Conservation (phyloP, 2,329 filamentous ascomycete species). For the Epichloe amarillans region DNA sequence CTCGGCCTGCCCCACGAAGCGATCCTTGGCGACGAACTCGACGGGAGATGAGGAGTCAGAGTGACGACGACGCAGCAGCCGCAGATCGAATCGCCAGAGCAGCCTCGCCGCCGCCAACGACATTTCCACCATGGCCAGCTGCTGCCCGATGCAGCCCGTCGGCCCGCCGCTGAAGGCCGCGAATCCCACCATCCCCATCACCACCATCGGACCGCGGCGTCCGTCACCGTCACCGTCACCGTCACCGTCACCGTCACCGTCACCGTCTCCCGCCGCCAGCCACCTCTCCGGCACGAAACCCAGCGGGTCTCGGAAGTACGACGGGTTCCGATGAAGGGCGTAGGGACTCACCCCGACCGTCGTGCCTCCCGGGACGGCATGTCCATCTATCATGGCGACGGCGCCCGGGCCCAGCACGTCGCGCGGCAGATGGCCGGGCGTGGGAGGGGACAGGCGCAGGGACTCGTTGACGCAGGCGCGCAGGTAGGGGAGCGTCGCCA, state of each 20-base stretch:
- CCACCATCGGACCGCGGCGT: neutral
- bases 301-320: slow-evolving; percentile 1
- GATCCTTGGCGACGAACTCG: neutral
- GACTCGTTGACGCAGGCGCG: slow-evolving; percentile 13
- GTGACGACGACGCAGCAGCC: neutral
- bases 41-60: no score
- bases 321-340: neutral
- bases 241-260: neutral
- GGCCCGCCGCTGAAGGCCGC: neutral
- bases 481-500: slow-evolving; percentile 11
- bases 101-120: neutral
- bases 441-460: slow-evolving; percentile 12
- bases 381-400: neutral
- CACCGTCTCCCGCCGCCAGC: neutral
- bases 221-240: neutral
- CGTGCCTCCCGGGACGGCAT: neutral
- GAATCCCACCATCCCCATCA: neutral
- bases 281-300: slow-evolving; percentile 4
- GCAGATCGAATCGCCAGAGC: neutral
- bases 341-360: neutral
- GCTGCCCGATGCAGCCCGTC: slow-evolving; percentile 3
- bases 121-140: neutral
- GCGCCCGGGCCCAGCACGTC: slow-evolving; percentile 1
- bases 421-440: slow-evolving; percentile 9
- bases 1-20: neutral